Evolutionary conservation across 2,329 filamentous ascomycete genomes (phyloP), one percentile per base, ranked within the genome.

Genomic region (Paracamarosporium sp.): DNA sequence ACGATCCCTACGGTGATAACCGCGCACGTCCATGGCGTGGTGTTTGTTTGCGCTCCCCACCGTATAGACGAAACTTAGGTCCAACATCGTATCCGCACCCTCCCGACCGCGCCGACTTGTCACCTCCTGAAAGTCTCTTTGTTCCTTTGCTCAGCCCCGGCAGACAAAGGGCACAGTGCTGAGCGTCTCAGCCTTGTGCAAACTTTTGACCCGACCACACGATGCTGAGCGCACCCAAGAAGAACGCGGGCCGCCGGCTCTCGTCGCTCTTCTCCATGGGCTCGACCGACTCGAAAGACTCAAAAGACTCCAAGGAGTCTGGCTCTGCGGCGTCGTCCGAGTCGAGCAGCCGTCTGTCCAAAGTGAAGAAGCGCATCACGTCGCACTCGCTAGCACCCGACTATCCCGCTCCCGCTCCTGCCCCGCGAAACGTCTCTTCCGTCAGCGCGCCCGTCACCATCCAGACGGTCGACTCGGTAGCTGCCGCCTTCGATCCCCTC

Each of bases 241-340:
- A 73, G 62, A 69, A 68, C 50, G 65, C 72, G n/a, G 68, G 61
- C 61, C 63, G 64, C 45, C 60, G 74, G 59, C 67, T 76, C 53
- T 76, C 73, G 50, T 73, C 72, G 41, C 55, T 76, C 28, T 73
- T 76, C 56, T 72, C 67, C 12, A 51, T 64, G 38, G 64, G 63
- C 15, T 67, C 67, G 12, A 62, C 65, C 61, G 47, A 28, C 43
- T 44, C 62, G 6, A 33, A 55, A 61, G 47, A 28, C 38, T 33
- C 60, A 4, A 31, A 54, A 61, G 47, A 28, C 38, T 33, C 62
- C 2, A 31, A 54, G 15, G 66, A 65, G 22, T 46, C 61, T 31
- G 58, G 50, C n/a, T 67, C 72, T 24, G 50, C 58, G 15, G 55
- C 66, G 8, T 66, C 71, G 2, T 73, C 71, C 15, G 66, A 73